These are phyloP conservation scores for Babesia ovata DNA, from an alignment of 169 alveolate genomes.

Conservation along the genomic window DNA sequence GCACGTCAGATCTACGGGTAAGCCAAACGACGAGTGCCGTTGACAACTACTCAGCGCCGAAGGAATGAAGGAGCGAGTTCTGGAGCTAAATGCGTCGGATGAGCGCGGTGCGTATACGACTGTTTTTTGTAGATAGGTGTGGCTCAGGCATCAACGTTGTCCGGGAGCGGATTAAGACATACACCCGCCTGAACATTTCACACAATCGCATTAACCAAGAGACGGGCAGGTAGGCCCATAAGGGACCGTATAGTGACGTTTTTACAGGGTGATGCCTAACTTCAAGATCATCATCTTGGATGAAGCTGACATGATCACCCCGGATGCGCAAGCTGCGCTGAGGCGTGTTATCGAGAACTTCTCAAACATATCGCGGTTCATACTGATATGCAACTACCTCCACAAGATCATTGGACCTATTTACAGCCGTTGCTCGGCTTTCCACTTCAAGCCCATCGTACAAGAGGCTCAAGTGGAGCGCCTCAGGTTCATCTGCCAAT, in stretches of 20 bases:
- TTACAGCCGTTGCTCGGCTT: slow-evolving; percentile 93
- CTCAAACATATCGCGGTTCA: slow-evolving; percentile 94
- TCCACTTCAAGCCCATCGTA: slow-evolving; percentile 93
- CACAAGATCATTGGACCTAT: slow-evolving; percentile 95
- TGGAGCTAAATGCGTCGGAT: slow-evolving; percentile 99
- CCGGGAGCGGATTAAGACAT: slow-evolving; percentile 95
- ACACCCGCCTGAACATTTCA: slow-evolving; percentile 92
- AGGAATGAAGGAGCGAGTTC: slow-evolving; percentile 90
- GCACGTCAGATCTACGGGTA: slow-evolving; percentile 93
- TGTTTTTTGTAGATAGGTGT: not conserved
- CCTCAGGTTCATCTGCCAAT: slow-evolving; percentile 84
- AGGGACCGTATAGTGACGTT: not conserved
- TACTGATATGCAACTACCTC: slow-evolving; percentile 96
- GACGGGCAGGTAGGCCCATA: slow-evolving; percentile 74
- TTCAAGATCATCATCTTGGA: slow-evolving; percentile 96
- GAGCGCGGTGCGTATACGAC: slow-evolving; percentile 86
- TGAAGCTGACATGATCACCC: slow-evolving; percentile 99
- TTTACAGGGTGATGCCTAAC: slow-evolving; percentile 82
- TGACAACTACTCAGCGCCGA: slow-evolving; percentile 67
- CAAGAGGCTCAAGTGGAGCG: slow-evolving; percentile 88
- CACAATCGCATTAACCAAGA: slow-evolving; percentile 80
- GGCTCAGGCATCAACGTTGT: slow-evolving; percentile 93
- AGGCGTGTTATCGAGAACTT: slow-evolving; percentile 97
- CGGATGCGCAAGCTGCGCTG: slow-evolving; percentile 98
- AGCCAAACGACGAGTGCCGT: not conserved